phyloP scores from a whole-genome alignment of 148 eudicot species.

The Camellia sinensis region DNA sequence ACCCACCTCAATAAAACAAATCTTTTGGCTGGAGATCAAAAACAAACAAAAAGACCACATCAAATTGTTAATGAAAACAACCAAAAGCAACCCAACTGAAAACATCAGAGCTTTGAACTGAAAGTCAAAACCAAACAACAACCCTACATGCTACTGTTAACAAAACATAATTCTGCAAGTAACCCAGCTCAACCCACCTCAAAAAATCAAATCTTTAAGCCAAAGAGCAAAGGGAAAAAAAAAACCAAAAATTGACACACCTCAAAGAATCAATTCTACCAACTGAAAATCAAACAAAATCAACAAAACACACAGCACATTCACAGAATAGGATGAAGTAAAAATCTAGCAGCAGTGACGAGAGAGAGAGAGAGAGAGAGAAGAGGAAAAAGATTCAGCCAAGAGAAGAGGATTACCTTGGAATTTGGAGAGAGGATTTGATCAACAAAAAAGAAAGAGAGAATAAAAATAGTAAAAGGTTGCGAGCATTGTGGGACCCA shows the following conservation, averaged over 20 bases:
- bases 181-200: conserved; percentile 9
- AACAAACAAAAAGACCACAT: conserved; percentile 14
- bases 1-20: conserved; percentile 17
- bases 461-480: conserved; percentile 14
- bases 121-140: not conserved
- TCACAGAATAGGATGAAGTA: not conserved
- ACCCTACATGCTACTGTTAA: not conserved
- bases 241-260: conserved; percentile 4
- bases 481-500: conserved; percentile 24
- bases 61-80: not conserved
- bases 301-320: conserved; percentile 9
- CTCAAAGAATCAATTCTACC: conserved; percentile 11
- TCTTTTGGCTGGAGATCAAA: conserved; percentile 16
- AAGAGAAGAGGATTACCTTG: conserved; percentile 16
- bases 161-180: not conserved
- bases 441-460: conserved; percentile 13
- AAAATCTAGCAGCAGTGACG: not conserved
- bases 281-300: conserved; percentile 7
- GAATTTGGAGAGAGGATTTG: conserved; percentile 18
- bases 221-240: not conserved
- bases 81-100: not conserved
- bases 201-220: not conserved
- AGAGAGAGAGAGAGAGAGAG: not conserved
- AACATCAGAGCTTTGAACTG: not conserved
- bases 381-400: not conserved